These are phyloP conservation scores for Cubamyces lactineus DNA, from an alignment of 768 basidiomycete species.

Conservation along the genomic window DNA sequence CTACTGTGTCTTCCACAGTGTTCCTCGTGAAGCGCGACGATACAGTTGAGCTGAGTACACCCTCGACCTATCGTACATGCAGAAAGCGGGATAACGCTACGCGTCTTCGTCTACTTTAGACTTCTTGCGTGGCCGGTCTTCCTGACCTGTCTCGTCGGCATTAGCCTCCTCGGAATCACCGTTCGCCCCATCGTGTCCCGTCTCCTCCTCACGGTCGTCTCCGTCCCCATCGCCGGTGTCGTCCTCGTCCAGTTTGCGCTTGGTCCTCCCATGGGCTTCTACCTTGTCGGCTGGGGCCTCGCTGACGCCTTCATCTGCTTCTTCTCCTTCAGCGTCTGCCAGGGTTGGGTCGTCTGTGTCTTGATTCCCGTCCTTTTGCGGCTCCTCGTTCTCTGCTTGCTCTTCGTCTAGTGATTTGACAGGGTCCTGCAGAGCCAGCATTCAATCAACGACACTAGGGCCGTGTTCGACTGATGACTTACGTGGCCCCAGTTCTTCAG, in stretches of 20 bases:
- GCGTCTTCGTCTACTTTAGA: constrained; percentile 21
- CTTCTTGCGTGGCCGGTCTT: constrained; percentile 27
- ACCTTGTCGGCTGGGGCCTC: background rate
- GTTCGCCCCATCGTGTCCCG: background rate
- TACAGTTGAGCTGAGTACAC: too few species aligned
- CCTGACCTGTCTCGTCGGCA: background rate
- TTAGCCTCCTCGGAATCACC: constrained; percentile 7
- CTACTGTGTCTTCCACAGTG: too few species aligned
- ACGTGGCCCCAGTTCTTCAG: constrained; percentile 41
- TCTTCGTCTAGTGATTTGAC: constrained; percentile 30
- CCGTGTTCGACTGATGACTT: constrained; percentile 1
- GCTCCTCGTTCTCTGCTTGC: constrained; percentile 2
- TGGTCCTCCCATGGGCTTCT: background rate
- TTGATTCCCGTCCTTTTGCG: constrained; percentile 6
- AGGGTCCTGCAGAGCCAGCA: constrained; percentile 30
- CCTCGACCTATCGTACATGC: too few species aligned
- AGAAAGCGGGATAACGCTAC: background rate
- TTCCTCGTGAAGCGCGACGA: too few species aligned
- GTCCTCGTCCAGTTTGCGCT: constrained; percentile 23
- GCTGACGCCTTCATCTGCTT: background rate
- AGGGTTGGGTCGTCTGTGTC: background rate
- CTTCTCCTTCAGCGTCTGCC: background rate
- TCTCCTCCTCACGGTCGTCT: constrained; percentile 7
- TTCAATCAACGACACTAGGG: background rate
- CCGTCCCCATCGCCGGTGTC: background rate